Evolutionary conservation across 2,329 filamentous ascomycete species (phyloP).

Genomic region (Trichophyton benhamiae): DNA sequence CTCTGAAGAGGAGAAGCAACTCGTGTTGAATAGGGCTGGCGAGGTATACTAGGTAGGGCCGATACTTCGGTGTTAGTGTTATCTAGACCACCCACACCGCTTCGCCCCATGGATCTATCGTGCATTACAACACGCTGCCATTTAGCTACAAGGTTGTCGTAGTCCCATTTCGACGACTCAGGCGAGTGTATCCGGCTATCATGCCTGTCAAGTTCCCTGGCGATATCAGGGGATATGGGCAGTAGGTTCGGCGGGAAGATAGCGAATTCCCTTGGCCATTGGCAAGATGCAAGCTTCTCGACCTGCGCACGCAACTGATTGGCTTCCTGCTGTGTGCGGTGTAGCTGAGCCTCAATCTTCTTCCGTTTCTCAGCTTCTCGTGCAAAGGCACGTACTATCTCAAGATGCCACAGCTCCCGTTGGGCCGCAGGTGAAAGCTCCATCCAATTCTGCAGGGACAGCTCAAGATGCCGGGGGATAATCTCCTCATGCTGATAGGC

Average conservation of each 20-base stretch:
- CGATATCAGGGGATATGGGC: conserved; percentile 28
- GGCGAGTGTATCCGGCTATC: conserved; percentile 24
- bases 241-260: conserved; percentile 36
- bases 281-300: conserved; percentile 34
- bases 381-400: conserved; percentile 36
- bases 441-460: conserved; percentile 66
- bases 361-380: conserved; percentile 34
- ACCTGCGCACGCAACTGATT: conserved; percentile 38
- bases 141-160: conserved; percentile 36
- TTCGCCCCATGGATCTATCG: conserved; percentile 31
- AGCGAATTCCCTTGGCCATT: conserved; percentile 39
- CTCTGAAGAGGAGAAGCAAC: conserved; percentile 6
- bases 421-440: conserved; percentile 46
- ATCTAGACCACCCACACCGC: conserved; percentile 7
- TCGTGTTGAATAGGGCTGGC: conserved; percentile 4
- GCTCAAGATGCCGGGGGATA: conserved; percentile 62
- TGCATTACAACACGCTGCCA: conserved; percentile 39
- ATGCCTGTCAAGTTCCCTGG: conserved; percentile 25
- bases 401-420: conserved; percentile 35
- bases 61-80: background rate
- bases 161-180: conserved; percentile 34
- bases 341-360: conserved; percentile 32
- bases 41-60: background rate
- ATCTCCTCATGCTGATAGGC: conserved; percentile 55
- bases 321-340: conserved; percentile 36